phyloP scores from a whole-genome alignment of 2,329 filamentous ascomycete genomes.

The Ambrosiella xylebori region DNA sequence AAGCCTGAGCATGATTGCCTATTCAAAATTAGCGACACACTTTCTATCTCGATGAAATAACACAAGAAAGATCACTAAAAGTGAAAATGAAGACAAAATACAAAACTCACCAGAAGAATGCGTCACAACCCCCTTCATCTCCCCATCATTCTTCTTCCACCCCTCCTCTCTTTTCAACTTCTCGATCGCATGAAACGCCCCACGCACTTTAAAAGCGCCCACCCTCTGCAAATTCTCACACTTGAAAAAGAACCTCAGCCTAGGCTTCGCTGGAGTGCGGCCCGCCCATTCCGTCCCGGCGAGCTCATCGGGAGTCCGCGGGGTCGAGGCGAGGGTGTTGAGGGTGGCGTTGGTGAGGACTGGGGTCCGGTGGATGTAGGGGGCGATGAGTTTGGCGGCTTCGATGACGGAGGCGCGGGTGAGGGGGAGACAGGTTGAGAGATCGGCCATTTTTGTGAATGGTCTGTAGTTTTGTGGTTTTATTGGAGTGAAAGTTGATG shows the following conservation, averaged over 20 bases:
- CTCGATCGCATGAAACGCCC: slow-evolving; percentile 73
- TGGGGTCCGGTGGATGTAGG: slow-evolving; percentile 67
- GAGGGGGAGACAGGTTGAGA: slow-evolving; percentile 42
- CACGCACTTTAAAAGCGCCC: slow-evolving; percentile 83
- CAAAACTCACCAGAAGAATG: slow-evolving; percentile 58
- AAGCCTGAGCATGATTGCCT: slow-evolving; percentile 92
- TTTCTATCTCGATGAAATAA: neutral
- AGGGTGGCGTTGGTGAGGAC: slow-evolving; percentile 66
- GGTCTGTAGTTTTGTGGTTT: neutral
- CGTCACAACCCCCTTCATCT: slow-evolving; percentile 60
- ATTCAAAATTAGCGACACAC: neutral
- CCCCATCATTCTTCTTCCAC: slow-evolving; percentile 41
- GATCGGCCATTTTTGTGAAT: slow-evolving; percentile 32
- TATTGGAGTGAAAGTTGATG: neutral
- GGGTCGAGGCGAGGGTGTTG: slow-evolving; percentile 54
- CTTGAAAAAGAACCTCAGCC: slow-evolving; percentile 73
- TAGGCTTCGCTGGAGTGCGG: slow-evolving; percentile 49
- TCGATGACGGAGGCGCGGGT: slow-evolving; percentile 52
- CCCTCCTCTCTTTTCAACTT: slow-evolving; percentile 46
- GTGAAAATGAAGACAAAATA: neutral
- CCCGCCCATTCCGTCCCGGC: slow-evolving; percentile 36
- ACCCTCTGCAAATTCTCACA: slow-evolving; percentile 85
- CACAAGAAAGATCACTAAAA: slow-evolving; percentile 2
- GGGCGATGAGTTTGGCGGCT: slow-evolving; percentile 56
- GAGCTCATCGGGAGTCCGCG: slow-evolving; percentile 38